Conservation (phyloP, 2,329 filamentous ascomycete genomes). For the Microcyclospora tardicrescens region DNA sequence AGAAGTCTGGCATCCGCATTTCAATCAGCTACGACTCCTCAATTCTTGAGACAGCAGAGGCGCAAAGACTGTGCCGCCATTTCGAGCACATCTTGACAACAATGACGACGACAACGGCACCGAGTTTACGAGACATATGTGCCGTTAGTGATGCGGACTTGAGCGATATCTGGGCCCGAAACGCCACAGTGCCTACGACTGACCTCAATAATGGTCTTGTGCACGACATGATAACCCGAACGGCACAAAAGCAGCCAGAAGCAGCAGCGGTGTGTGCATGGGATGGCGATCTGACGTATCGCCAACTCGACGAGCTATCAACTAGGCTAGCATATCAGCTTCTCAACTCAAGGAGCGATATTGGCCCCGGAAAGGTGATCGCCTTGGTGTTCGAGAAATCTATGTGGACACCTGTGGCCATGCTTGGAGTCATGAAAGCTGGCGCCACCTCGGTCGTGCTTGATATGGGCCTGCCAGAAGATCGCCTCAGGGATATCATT, state of each 20-base stretch:
- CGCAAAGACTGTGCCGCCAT: neutral
- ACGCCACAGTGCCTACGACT: neutral
- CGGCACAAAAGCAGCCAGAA: too few relatives aligned
- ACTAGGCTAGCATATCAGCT: neutral
- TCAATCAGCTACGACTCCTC: neutral
- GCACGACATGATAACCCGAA: too few relatives aligned
- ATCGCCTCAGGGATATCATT: neutral
- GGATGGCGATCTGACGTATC: neutral
- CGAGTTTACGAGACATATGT: neutral
- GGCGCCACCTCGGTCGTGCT: neutral
- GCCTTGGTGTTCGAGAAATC: neutral
- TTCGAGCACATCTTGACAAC: neutral
- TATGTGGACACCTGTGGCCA: neutral
- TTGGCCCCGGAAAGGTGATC: neutral
- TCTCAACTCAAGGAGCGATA: too few relatives aligned
- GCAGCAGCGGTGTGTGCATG: neutral
- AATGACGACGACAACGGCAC: neutral
- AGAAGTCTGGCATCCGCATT: neutral
- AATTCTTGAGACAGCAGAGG: neutral
- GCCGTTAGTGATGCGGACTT: neutral
- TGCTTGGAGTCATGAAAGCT: neutral
- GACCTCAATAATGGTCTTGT: too few relatives aligned
- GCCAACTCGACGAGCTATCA: neutral
- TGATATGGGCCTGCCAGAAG: neutral
- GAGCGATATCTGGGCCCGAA: neutral